Evolutionary conservation across 495 filamentous ascomycete species (phyloP), one percentile per base, ranked within the genome.

Genomic region (Aspergillus olivimuriae): DNA sequence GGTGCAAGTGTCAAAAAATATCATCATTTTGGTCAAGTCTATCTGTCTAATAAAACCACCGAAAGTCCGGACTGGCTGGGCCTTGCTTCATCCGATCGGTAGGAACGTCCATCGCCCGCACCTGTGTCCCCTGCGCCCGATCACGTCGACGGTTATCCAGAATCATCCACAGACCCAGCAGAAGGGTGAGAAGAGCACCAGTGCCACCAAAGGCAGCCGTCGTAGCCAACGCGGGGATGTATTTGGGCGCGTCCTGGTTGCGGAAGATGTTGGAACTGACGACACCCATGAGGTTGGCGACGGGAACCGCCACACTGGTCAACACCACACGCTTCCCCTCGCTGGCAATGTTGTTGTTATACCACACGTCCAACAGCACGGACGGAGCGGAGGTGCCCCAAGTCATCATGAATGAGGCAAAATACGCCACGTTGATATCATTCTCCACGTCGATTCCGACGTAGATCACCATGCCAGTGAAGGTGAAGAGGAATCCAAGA

Each of bases 391-490:
- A 71, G 1, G 72, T 74, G 8, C 71, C 71, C 80, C 47, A 87
- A n/a, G 79, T 82, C 82, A 89, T 86, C 82, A 87, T 84, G 54
- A 87, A 89, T 11, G 71, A 77, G 11, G 83, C 81, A 39, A 83
- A 87, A 43, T 89, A 89, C 3, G 82, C 83, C 3, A 87, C 68
- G 32, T 75, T 66, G 6, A 77, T 57, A 22, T 81, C 58, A 0
- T 59, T 30, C 38, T 74, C 52, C 4, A 83, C 81, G 40, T 66
- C 57, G 42, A 86, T 81, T 10, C 75, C 66, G 0, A 79, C 78
- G 41, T 80, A 85, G 54, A 87, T 84, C 39, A 86, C 70, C 58
- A 87, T 82, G 3, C 84, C 84, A 34, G 78, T 68, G 41, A 86
- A 83, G 0, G 84, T 84, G 52, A 86, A 75, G 6, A 79, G 52